phyloP scores from a whole-genome alignment of 805 yeast species.

The Kodamaea laetipori region DNA sequence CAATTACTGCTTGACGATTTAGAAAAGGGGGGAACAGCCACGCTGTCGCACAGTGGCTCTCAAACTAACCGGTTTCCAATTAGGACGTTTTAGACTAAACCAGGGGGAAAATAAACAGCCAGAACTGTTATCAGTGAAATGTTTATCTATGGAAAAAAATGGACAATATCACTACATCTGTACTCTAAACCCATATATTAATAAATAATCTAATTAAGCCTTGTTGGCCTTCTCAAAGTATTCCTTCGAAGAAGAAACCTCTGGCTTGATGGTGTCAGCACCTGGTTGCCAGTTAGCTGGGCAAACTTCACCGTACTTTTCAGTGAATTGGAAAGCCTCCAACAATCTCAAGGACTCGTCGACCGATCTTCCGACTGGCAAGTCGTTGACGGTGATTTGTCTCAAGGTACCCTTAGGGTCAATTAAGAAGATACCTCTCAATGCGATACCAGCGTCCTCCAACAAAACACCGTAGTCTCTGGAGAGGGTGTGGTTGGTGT shows the following conservation, averaged over 20 bases:
- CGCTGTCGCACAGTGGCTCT: background rate
- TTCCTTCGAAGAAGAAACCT: conserved; percentile 83
- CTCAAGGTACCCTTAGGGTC: conserved; percentile 94
- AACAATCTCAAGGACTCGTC: conserved; percentile 96
- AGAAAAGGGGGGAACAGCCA: conserved; percentile 1
- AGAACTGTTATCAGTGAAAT: too few relatives aligned
- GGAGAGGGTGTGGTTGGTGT: conserved; percentile 93
- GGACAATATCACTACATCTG: background rate
- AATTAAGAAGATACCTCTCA: conserved; percentile 97
- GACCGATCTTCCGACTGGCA: conserved; percentile 98
- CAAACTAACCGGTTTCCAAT: too few relatives aligned
- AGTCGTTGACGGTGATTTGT: conserved; percentile 97
- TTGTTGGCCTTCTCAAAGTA: conserved; percentile 75
- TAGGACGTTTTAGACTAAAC: too few relatives aligned
- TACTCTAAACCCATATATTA: conserved; percentile 2
- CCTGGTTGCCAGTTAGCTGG: conserved; percentile 98
- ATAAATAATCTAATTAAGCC: conserved; percentile 11
- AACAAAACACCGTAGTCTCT: conserved; percentile 96
- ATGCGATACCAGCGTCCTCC: conserved; percentile 94
- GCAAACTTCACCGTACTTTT: conserved; percentile 98
- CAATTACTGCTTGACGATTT: background rate
- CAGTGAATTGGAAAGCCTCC: conserved; percentile 99
- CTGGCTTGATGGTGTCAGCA: conserved; percentile 84
- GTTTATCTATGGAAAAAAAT: background rate
- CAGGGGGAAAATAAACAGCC: too few relatives aligned